Evolutionary conservation across 257 asterid genomes (phyloP).

Genomic region (Catharanthus roseus): DNA sequence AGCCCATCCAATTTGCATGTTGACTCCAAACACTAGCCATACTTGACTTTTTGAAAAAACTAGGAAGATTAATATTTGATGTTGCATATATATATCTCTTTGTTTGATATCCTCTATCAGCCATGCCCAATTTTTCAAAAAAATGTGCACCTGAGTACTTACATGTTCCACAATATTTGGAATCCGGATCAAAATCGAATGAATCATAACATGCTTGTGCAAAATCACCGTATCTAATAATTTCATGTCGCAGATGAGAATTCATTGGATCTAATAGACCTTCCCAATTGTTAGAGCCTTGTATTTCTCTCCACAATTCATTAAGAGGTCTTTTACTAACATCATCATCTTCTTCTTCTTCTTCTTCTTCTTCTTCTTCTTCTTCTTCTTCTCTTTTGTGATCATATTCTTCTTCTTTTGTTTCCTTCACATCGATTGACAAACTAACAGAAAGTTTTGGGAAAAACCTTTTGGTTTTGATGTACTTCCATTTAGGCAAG

Average conservation of each 20-base stretch:
- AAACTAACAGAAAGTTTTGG: conserved; percentile 1
- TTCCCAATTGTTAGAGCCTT: conserved; percentile 53
- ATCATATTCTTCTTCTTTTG: background rate
- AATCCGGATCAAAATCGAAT: conserved; percentile 75
- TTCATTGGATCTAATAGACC: conserved; percentile 61
- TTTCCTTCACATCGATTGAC: conserved; percentile 19
- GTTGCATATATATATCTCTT: conserved; percentile 60
- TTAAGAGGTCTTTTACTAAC: conserved; percentile 22
- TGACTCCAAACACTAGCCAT: conserved; percentile 58
- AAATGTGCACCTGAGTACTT: conserved; percentile 45
- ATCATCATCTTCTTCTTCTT: conserved; percentile 15
- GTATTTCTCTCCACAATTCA: conserved; percentile 56
- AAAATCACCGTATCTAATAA: conserved; percentile 67
- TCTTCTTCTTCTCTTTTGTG: no score
- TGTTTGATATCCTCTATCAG: conserved; percentile 48
- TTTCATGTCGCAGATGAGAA: conserved; percentile 51
- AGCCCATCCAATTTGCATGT: conserved; percentile 86
- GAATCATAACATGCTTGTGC: conserved; percentile 79
- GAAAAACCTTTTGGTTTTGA: conserved; percentile 8
- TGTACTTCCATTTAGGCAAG: conserved; percentile 9
- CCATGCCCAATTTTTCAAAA: conserved; percentile 53
- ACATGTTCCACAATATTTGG: conserved; percentile 80
- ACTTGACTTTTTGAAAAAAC: conserved; percentile 55
- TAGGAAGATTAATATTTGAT: conserved; percentile 67
- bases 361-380: conserved; percentile 12